Percentiles rank a stretch among this genome's conserved stretches.
Evolutionary conservation across 192 early-diverging fungal genomes (phyloP).

Genomic region (Jimgerdemannia flammicorona): DNA sequence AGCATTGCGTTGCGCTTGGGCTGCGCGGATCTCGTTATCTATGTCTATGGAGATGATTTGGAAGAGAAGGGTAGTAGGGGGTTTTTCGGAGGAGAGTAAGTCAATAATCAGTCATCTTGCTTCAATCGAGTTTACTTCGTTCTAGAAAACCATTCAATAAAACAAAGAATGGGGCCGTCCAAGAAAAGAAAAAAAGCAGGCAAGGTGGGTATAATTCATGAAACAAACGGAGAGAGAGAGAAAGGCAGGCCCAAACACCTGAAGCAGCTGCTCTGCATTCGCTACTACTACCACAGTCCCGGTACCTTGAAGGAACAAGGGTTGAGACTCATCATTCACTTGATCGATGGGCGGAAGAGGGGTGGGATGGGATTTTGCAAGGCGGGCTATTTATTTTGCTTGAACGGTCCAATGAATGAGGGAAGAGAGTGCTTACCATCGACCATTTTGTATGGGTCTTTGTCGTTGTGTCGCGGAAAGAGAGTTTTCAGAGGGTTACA

Average conservation of each 20-base stretch:
- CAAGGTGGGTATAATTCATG: neutral
- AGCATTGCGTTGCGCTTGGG: slow-evolving; percentile 35
- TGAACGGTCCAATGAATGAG: neutral
- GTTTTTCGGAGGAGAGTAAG: neutral
- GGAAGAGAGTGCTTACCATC: neutral
- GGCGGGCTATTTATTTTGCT: neutral
- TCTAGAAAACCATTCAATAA: neutral
- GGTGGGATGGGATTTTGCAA: neutral
- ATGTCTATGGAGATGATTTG: slow-evolving; percentile 25
- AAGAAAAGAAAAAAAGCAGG: neutral
- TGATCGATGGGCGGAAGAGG: neutral
- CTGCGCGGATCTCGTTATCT: slow-evolving; percentile 47
- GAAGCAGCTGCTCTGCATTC: neutral
- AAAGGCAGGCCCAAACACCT: neutral
- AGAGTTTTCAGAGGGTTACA: too few species aligned
- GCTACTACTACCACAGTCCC: neutral
- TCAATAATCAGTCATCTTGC: neutral
- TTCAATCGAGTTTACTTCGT: neutral
- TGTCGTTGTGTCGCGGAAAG: neutral
- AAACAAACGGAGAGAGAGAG: neutral
- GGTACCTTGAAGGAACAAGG: neutral
- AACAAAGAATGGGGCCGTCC: neutral
- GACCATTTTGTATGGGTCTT: neutral
- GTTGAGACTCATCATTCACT: neutral
- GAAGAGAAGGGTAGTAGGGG: too few species aligned